These are phyloP conservation scores for Bruguiera hainesii DNA, from an alignment of 441 rosid species.

Conservation along the genomic window DNA sequence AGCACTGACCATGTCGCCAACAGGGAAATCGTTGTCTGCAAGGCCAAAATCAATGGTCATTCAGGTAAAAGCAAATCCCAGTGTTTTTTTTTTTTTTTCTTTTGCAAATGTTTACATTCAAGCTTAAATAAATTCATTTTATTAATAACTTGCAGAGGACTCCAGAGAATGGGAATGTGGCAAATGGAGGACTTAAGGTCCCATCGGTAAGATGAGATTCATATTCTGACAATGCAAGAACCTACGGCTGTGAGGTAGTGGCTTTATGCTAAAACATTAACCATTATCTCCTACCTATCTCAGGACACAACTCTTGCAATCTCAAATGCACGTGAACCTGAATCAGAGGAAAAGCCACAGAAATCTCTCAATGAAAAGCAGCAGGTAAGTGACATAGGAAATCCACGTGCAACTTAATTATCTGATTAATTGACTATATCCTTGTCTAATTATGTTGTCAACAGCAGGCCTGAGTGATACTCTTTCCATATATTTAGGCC, in stretches of 20 bases:
- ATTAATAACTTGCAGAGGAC: conserved; percentile 56
- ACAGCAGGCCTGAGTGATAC: background rate
- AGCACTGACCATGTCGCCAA: conserved; percentile 92
- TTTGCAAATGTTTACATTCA: conserved; percentile 12
- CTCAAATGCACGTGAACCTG: conserved; percentile 65
- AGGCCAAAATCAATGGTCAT: conserved; percentile 65
- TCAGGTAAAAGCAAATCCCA: conserved; percentile 47
- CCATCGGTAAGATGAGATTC: conserved; percentile 45
- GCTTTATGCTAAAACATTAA: conserved; percentile 20
- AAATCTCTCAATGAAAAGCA: conserved; percentile 96
- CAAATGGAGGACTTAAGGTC: conserved; percentile 74
- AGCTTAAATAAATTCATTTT: conserved; percentile 25
- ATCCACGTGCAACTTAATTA: background rate
- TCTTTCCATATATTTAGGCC: background rate
- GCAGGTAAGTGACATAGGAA: conserved; percentile 51
- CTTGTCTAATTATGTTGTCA: background rate
- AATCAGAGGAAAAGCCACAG: conserved; percentile 98
- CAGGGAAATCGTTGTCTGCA: conserved; percentile 70
- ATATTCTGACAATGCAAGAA: conserved; percentile 5
- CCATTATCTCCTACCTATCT: conserved; percentile 20
- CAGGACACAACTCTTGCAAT: conserved; percentile 61
- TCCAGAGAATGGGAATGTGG: conserved; percentile 74
- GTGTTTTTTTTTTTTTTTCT: conserved; percentile 7
- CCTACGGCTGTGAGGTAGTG: background rate
- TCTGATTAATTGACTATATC: background rate